phyloP scores from a whole-genome alignment of 441 rosid species.

The Croton setiger region DNA sequence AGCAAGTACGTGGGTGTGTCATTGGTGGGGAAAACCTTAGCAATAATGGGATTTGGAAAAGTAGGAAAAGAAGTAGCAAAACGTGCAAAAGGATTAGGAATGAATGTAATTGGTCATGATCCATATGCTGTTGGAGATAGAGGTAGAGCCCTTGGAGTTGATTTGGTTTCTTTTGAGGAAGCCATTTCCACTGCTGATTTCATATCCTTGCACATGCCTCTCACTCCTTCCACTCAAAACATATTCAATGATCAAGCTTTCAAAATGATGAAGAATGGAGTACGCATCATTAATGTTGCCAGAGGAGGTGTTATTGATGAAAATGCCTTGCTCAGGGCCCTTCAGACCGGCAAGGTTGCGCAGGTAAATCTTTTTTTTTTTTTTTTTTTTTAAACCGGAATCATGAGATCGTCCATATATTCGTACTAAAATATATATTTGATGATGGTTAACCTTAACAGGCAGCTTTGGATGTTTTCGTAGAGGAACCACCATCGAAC shows the following conservation, averaged over 20 bases:
- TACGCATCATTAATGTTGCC: slow-evolving; percentile 81
- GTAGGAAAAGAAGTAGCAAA: slow-evolving; percentile 92
- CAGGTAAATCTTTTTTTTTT: slow-evolving; percentile 37
- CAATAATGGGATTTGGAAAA: slow-evolving; percentile 84
- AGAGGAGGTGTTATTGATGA: slow-evolving; percentile 96
- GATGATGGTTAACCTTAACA: slow-evolving; percentile 20
- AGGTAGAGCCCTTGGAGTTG: slow-evolving; percentile 82
- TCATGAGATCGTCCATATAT: neutral
- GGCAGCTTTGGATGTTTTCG: slow-evolving; percentile 95
- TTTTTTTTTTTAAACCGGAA: no score
- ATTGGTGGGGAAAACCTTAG: slow-evolving; percentile 81
- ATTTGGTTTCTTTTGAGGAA: slow-evolving; percentile 70
- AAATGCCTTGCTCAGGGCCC: slow-evolving; percentile 79
- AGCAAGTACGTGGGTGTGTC: slow-evolving; percentile 92
- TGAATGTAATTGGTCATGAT: slow-evolving; percentile 84
- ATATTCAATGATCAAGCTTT: slow-evolving; percentile 68
- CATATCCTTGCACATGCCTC: slow-evolving; percentile 89
- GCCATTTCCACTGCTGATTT: slow-evolving; percentile 77
- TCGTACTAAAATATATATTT: no score
- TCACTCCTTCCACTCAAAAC: slow-evolving; percentile 65
- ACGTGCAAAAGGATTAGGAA: slow-evolving; percentile 89
- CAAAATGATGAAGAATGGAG: slow-evolving; percentile 81
- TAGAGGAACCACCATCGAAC: slow-evolving; percentile 66
- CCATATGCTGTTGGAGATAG: slow-evolving; percentile 88
- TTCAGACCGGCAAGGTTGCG: slow-evolving; percentile 74